Evolutionary conservation across 2,329 filamentous ascomycete species (phyloP).

Genomic region (Hypoxylon sp.): DNA sequence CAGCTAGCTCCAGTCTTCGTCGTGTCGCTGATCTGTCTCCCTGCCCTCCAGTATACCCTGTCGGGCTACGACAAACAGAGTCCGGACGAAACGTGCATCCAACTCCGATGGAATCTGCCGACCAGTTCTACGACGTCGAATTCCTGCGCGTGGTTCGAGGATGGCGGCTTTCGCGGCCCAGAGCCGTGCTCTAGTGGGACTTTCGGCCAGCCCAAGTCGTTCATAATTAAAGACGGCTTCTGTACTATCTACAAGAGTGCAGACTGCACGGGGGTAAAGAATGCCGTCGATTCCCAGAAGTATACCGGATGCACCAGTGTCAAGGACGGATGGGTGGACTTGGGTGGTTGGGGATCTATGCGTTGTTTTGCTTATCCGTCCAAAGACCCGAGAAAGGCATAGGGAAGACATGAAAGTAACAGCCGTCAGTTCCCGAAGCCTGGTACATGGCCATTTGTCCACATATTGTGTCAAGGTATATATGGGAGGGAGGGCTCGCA

Average conservation of each 20-base stretch:
- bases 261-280: neutral
- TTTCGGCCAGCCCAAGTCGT: constrained; percentile 1
- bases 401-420: too few species aligned
- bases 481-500: too few species aligned
- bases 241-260: neutral
- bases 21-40: too few species aligned
- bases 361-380: neutral
- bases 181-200: neutral
- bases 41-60: constrained; percentile 5
- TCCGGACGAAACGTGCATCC: neutral
- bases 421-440: too few species aligned
- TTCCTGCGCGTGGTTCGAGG: neutral
- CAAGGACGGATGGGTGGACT: neutral
- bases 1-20: too few species aligned
- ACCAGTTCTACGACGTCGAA: neutral
- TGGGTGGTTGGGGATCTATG: neutral
- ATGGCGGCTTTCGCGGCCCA: neutral
- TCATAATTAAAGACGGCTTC: neutral
- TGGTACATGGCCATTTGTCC: too few species aligned
- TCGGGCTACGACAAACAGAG: neutral
- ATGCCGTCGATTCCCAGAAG: neutral
- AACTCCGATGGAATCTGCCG: neutral
- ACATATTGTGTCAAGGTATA: too few species aligned
- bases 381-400: too few species aligned
- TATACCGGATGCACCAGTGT: neutral